Conservation (phyloP, 768 basidiomycete species). For the Antrodiella citrinella region DNA sequence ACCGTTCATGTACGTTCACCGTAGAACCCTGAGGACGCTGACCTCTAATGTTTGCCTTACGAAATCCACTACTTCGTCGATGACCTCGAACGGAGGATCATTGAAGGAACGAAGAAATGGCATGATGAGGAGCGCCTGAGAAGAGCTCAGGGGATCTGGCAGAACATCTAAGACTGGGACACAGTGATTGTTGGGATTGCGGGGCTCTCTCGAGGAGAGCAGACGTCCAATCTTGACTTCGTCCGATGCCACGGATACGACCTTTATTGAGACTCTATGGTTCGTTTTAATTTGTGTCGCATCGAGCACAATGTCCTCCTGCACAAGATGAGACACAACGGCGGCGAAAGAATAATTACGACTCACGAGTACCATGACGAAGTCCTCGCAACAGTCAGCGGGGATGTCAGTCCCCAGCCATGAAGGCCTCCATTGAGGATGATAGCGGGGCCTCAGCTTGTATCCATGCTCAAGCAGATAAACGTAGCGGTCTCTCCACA, state of each 20-base stretch:
- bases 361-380: too few species aligned
- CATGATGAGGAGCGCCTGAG: constrained; percentile 11
- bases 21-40: neutral
- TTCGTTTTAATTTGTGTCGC: constrained; percentile 4
- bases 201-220: too few species aligned
- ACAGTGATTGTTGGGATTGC: constrained; percentile 1
- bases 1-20: constrained; percentile 8
- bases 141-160: constrained; percentile 5
- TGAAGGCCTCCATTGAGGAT: constrained; percentile 13
- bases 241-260: neutral
- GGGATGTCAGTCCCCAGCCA: constrained; percentile 12
- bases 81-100: constrained; percentile 17
- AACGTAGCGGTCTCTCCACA: constrained; percentile 9
- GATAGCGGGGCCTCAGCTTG: constrained; percentile 8
- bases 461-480: constrained; percentile 10
- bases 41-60: constrained; percentile 19
- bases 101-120: constrained; percentile 14
- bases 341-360: neutral
- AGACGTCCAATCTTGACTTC: constrained; percentile 13
- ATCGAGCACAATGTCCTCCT: constrained; percentile 11
- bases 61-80: constrained; percentile 19
- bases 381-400: neutral
- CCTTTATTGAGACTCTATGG: constrained; percentile 11
- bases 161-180: constrained; percentile 6
- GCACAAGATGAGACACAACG: neutral